phyloP scores from a whole-genome alignment of 306 rosid genomes.

The Cicer pinnatifidum region DNA sequence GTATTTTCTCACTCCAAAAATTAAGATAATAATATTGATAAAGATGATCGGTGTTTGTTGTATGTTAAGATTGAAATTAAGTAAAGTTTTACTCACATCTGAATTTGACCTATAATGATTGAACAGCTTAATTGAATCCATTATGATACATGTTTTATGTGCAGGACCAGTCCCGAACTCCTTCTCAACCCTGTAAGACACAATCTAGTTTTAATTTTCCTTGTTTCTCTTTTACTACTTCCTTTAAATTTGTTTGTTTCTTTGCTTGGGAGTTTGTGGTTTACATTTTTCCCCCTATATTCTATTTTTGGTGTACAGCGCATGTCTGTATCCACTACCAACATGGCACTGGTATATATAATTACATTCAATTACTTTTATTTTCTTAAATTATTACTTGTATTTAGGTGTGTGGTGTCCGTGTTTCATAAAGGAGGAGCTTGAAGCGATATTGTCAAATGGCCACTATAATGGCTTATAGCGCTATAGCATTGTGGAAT shows the following conservation, averaged over 20 bases:
- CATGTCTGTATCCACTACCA: too few relatives aligned
- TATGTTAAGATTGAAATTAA: constrained; percentile 13
- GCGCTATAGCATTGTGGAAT: too few relatives aligned
- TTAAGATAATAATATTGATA: neutral
- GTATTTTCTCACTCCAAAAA: neutral
- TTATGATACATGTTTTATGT: constrained; percentile 12
- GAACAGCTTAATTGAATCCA: neutral
- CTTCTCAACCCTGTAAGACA: constrained; percentile 86
- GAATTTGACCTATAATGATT: neutral
- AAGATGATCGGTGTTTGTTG: neutral
- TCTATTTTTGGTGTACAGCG: neutral
- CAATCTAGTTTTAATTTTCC: constrained; percentile 25
- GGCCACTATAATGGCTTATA: too few relatives aligned
- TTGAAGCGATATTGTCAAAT: too few relatives aligned
- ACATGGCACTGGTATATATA: too few relatives aligned
- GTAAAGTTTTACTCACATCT: neutral
- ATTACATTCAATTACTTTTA: too few relatives aligned
- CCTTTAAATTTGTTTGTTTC: neutral
- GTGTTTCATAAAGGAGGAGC: too few relatives aligned
- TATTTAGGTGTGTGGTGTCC: too few relatives aligned
- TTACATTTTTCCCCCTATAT: neutral
- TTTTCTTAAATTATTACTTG: too few relatives aligned
- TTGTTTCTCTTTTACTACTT: neutral
- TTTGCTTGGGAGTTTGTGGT: constrained; percentile 27
- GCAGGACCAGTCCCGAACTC: constrained; percentile 93